phyloP scores from a whole-genome alignment of 2,329 filamentous ascomycete species.

The Fusarium bulbicola region DNA sequence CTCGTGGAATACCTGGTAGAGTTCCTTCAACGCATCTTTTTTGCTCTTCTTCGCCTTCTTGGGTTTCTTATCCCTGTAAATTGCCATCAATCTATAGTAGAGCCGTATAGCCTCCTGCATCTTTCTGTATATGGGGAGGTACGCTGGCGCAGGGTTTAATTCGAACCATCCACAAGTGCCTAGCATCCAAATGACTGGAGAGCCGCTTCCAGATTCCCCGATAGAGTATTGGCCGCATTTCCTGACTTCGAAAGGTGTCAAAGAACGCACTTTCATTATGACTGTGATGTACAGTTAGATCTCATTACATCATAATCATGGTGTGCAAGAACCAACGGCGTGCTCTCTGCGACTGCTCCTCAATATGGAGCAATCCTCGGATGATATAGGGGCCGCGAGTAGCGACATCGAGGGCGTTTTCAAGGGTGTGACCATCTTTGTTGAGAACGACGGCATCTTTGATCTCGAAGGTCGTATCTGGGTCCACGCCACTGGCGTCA shows the following conservation, averaged over 20 bases:
- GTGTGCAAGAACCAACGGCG: constrained; percentile 47
- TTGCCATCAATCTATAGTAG: constrained; percentile 69
- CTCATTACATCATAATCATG: not conserved
- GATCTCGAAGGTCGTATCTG: constrained; percentile 71
- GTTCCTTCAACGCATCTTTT: constrained; percentile 44
- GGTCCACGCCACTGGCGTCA: constrained; percentile 38
- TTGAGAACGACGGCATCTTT: constrained; percentile 67
- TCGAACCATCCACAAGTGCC: constrained; percentile 72
- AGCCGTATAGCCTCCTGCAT: constrained; percentile 72
- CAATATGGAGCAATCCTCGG: constrained; percentile 65
- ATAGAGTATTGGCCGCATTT: constrained; percentile 62
- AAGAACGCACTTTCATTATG: constrained; percentile 44
- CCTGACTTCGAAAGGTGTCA: constrained; percentile 62
- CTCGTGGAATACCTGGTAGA: constrained; percentile 47
- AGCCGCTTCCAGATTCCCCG: constrained; percentile 58
- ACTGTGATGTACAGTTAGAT: constrained; percentile 41
- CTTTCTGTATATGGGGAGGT: constrained; percentile 63
- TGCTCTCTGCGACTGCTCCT: constrained; percentile 50
- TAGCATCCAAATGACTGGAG: constrained; percentile 70
- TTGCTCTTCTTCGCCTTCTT: constrained; percentile 44
- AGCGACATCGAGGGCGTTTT: constrained; percentile 69
- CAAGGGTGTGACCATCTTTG: constrained; percentile 61
- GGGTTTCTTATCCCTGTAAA: constrained; percentile 55
- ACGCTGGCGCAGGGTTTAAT: constrained; percentile 67
- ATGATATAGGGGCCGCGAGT: constrained; percentile 69